Percentiles rank a stretch among this genome's conserved stretches.
Conservation (phyloP, 192 early-diverging fungal genomes). For the Coemansia sp. region DNA sequence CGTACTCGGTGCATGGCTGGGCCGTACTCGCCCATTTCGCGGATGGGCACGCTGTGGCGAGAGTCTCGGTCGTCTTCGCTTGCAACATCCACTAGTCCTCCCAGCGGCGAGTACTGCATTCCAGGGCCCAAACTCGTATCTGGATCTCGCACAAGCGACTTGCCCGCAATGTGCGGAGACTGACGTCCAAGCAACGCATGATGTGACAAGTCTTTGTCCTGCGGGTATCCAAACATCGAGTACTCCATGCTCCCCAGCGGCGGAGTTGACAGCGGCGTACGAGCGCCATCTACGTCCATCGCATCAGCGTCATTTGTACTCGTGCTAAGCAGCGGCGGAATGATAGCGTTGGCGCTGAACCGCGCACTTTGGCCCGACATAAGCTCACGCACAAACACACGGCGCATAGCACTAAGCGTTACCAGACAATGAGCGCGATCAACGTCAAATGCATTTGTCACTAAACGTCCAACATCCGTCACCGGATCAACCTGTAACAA, state of each 20-base stretch:
- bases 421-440: constrained; percentile 56
- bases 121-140: constrained; percentile 31
- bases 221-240: constrained; percentile 27
- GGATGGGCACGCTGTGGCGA: constrained; percentile 64
- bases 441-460: constrained; percentile 65
- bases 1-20: constrained; percentile 59
- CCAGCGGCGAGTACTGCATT: constrained; percentile 24
- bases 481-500: constrained; percentile 20
- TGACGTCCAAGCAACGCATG: neutral
- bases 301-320: constrained; percentile 4
- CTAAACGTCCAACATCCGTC: constrained; percentile 44
- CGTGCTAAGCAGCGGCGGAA: constrained; percentile 18
- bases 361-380: constrained; percentile 28
- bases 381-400: constrained; percentile 56
- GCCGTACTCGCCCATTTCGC: constrained; percentile 68
- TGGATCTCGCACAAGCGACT: neutral
- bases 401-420: constrained; percentile 57
- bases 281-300: constrained; percentile 15
- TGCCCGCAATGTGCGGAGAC: neutral
- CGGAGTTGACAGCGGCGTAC: constrained; percentile 17
- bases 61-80: constrained; percentile 57
- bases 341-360: constrained; percentile 43
- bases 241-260: constrained; percentile 49
- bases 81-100: constrained; percentile 45
- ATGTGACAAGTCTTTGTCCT: neutral